These are phyloP conservation scores for Chlorella ohadii DNA, from an alignment of 139 green algal genomes.

Conservation along the genomic window DNA sequence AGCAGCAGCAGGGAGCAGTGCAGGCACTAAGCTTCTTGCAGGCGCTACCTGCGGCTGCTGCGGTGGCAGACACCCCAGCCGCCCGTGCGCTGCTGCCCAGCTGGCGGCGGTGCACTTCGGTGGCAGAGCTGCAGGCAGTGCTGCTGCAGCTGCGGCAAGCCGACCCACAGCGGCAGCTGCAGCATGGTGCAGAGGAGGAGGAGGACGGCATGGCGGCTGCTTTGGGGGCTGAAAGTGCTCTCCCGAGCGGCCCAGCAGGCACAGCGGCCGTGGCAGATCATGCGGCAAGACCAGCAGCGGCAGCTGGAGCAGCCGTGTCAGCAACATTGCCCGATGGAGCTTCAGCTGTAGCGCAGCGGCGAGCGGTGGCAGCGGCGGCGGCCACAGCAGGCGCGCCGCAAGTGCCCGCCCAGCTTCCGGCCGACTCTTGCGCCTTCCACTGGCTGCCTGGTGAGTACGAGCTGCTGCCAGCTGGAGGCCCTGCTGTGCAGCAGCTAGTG, in stretches of 20 bases:
- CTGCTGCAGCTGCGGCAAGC: conserved; percentile 8
- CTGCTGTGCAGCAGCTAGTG: neutral
- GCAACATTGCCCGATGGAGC: neutral
- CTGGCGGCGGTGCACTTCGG: conserved; percentile 10
- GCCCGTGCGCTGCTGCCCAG: neutral
- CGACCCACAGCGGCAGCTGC: no score
- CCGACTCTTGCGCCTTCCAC: neutral
- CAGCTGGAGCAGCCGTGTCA: neutral
- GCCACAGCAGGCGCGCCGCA: neutral
- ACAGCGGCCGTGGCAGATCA: neutral
- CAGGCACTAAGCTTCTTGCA: neutral
- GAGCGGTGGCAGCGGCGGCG: neutral
- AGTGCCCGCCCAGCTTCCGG: neutral
- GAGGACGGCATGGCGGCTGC: no score
- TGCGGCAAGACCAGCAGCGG: neutral
- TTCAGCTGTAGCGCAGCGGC: neutral
- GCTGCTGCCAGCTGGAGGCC: neutral
- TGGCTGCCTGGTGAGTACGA: conserved; percentile 27
- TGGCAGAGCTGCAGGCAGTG: neutral
- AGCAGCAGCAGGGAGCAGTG: neutral
- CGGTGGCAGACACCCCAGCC: neutral
- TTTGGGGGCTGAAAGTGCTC: neutral
- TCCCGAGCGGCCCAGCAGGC: no score
- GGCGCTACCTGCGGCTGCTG: neutral
- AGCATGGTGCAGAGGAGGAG: no score